These are phyloP conservation scores for Pueraria montana DNA, from an alignment of 306 rosid genomes.

Conservation along the genomic window DNA sequence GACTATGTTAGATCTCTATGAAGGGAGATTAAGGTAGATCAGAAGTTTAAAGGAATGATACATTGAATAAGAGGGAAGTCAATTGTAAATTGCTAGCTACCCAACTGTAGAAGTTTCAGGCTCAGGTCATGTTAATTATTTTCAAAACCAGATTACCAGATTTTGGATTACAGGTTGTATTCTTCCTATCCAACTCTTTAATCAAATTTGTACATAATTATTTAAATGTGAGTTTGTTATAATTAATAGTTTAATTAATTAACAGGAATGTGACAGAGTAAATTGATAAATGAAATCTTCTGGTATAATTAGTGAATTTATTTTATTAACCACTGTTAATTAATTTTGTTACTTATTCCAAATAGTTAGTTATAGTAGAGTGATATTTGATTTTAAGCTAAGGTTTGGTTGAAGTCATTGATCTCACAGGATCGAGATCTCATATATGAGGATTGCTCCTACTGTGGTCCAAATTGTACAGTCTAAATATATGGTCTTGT, in stretches of 20 bases:
- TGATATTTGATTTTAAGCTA: not conserved
- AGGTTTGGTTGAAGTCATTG: not conserved
- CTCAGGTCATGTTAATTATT: not conserved
- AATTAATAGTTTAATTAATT: constrained; percentile 1
- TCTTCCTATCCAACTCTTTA: too few species aligned
- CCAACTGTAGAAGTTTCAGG: not conserved
- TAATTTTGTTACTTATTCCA: not conserved
- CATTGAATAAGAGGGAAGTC: too few species aligned
- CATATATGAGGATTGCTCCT: too few species aligned
- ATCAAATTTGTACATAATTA: constrained; percentile 15
- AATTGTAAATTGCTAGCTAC: not conserved
- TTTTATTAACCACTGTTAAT: not conserved
- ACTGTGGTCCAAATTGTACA: too few species aligned
- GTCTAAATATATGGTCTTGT: too few species aligned
- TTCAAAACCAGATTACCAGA: not conserved
- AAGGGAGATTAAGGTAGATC: too few species aligned
- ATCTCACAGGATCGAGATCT: too few species aligned
- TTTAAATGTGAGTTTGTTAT: not conserved
- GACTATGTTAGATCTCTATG: too few species aligned
- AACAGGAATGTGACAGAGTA: not conserved
- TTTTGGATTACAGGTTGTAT: too few species aligned
- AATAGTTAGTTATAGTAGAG: not conserved
- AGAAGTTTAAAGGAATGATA: too few species aligned
- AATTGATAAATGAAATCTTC: not conserved
- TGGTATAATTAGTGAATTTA: not conserved